Conservation (phyloP, 1,284 basidiomycete genomes). For the Meira nashicola region DNA sequence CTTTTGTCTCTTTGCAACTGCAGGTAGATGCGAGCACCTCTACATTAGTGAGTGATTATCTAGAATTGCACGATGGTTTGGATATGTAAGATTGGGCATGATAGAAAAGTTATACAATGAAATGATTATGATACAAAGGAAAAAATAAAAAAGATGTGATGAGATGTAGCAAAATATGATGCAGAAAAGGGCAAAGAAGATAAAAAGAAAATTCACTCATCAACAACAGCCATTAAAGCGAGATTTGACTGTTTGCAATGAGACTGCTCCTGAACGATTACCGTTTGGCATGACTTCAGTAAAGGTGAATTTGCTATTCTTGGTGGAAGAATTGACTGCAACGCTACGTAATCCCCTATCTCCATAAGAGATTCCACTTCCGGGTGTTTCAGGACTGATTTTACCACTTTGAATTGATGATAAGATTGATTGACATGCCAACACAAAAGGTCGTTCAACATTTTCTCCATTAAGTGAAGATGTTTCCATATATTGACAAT, state of each 20-base stretch:
- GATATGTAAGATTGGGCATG: neutral
- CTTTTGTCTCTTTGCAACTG: too few relatives aligned
- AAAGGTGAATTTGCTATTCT: conserved; percentile 7
- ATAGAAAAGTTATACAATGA: neutral
- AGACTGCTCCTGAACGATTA: neutral
- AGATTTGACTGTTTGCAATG: neutral
- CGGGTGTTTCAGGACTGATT: conserved; percentile 85
- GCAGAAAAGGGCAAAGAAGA: neutral
- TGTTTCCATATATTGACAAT: conserved; percentile 71
- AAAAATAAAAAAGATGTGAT: neutral
- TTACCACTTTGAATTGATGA: conserved; percentile 86
- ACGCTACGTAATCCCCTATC: conserved; percentile 60
- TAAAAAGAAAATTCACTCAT: neutral
- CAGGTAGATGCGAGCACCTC: too few relatives aligned
- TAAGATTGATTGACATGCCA: conserved; percentile 82
- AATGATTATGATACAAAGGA: neutral
- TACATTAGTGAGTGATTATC: too few relatives aligned
- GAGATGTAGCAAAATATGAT: conserved; percentile 3
- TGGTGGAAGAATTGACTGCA: neutral
- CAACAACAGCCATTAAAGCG: conserved; percentile 10
- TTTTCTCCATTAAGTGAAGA: conserved; percentile 90
- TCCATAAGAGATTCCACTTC: conserved; percentile 91
- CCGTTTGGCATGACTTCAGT: conserved; percentile 1
- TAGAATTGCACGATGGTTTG: too few relatives aligned
- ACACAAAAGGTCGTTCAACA: conserved; percentile 84